Evolutionary conservation across 345 rosid genomes (phyloP).

Genomic region (Eucalyptus pauciflora): DNA sequence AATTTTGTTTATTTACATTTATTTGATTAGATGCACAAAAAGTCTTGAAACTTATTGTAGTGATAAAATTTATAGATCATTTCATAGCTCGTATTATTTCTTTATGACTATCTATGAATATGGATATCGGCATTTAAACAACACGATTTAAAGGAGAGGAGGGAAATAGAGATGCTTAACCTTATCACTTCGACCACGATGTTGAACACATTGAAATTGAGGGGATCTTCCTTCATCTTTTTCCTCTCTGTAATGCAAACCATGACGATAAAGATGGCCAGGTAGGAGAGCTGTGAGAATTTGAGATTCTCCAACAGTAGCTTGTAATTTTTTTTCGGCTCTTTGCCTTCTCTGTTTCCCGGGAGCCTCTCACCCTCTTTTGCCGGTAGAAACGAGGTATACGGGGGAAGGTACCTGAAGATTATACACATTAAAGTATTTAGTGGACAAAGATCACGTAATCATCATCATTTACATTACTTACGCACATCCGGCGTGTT

Average conservation of each 20-base stretch:
- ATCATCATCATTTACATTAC: no score
- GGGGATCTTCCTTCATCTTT: slow-evolving; percentile 20
- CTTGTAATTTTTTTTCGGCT: not conserved
- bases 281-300: slow-evolving; percentile 15
- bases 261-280: slow-evolving; percentile 10
- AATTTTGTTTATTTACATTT: no score
- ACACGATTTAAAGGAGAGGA: no score
- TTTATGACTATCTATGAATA: no score
- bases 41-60: no score
- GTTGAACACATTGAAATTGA: slow-evolving; percentile 17
- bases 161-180: not conserved
- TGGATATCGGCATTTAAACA: no score
- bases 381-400: slow-evolving; percentile 6
- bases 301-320: slow-evolving; percentile 1
- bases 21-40: no score
- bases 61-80: no score
- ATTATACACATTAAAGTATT: not conserved
- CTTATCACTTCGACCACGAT: slow-evolving; percentile 22
- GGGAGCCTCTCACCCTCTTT: not conserved
- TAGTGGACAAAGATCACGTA: not conserved
- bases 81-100: no score
- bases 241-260: slow-evolving; percentile 22
- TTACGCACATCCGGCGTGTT: not conserved
- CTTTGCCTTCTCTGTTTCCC: not conserved
- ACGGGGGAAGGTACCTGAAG: slow-evolving; percentile 28